Base-by-base conservation (phyloP, 495 filamentous ascomycete genomes). In the Oidiodendron maius region DNA sequence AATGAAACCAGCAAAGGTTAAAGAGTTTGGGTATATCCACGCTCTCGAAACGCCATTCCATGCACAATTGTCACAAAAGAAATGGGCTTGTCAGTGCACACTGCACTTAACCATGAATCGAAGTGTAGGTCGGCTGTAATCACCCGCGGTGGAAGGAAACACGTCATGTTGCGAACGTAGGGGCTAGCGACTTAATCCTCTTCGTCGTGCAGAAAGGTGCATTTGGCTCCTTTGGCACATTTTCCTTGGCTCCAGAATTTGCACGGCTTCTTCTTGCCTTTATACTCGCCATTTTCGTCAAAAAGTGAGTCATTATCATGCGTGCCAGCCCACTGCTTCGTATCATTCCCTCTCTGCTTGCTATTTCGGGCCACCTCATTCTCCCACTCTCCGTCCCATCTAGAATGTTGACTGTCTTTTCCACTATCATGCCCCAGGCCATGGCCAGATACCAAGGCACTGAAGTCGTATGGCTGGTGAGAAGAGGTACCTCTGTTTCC, bases 141-240 rank as follows among this genome's bases (percentile, higher is more conserved):
- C 15, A 20, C 10, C n/a, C 15, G 4, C 15, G 10, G 38, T 20
- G 35, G 4, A 15, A 38, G 8, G 11, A 15, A 15, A 38, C 6
- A 38, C 6, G 35, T 6, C n/a, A 15, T 38, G 35, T n/a, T 38
- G 17, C 6, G 4, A 20, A 4, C 5, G 8, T 40, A 40, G 12
- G 38, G 38, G 5, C 9, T 38, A 38, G 38, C 15, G n/a, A 21
- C 5, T 18, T 22, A 40, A 6, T 21, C 25, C 28, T 16, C 25
- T 12, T 43, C 10, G 16, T 81, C 77, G 52, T 96, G 90, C 37
- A 86, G 72, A 66, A 81, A 96, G 1, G 87, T 93, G 63, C 90
- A 96, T 26, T 84, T 82, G 15, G 86, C 84, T 3, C 90, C 90
- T 64, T 95, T 93, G 15, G 74, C 71, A 65, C 90, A 96, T 62